A percentile compares a stretch with the other conserved stretches of the same genome.
These are phyloP conservation scores for Aphanomyces euteiches DNA, from an alignment of 352 stramenopile genomes.

Conservation along the genomic window DNA sequence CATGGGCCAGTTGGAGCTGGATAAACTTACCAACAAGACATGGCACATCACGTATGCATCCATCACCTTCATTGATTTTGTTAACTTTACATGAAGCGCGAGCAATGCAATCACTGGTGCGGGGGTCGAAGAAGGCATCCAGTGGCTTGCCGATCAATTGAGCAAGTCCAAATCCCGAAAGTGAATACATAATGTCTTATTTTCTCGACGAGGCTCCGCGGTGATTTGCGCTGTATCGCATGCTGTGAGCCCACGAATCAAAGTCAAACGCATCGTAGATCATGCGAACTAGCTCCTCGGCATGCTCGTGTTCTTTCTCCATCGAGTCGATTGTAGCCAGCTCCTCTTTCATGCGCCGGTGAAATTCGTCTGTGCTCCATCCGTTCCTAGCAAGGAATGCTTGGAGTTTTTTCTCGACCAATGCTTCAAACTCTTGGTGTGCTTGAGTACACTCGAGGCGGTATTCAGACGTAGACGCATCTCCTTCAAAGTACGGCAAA, in stretches of 20 bases:
- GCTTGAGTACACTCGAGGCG: slow-evolving; percentile 20
- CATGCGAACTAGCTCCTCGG: slow-evolving; percentile 28
- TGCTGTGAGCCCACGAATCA: slow-evolving; percentile 30
- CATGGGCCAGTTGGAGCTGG: slow-evolving; percentile 73
- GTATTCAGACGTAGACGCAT: slow-evolving; percentile 15
- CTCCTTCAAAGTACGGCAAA: slow-evolving; percentile 18
- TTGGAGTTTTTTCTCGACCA: slow-evolving; percentile 19
- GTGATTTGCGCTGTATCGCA: slow-evolving; percentile 27
- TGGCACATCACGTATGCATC: slow-evolving; percentile 76
- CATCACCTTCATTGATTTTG: slow-evolving; percentile 20
- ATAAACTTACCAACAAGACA: slow-evolving; percentile 70
- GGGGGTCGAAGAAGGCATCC: slow-evolving; percentile 74
- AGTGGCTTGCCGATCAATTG: slow-evolving; percentile 78
- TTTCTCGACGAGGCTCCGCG: slow-evolving; percentile 1
- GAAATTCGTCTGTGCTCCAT: slow-evolving; percentile 12
- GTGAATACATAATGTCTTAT: slow-evolving; percentile 30
- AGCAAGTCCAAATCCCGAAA: slow-evolving; percentile 58
- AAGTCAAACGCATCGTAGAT: slow-evolving; percentile 30
- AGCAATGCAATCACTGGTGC: slow-evolving; percentile 79
- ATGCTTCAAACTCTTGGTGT: slow-evolving; percentile 22
- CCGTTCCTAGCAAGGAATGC: background rate
- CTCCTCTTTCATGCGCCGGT: slow-evolving; percentile 10
- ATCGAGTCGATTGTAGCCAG: background rate
- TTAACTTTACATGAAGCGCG: slow-evolving; percentile 38
- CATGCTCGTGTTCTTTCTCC: slow-evolving; percentile 22